These are phyloP conservation scores for Rhodotorula babjevae DNA, from an alignment of 768 basidiomycete genomes.

Conservation along the genomic window DNA sequence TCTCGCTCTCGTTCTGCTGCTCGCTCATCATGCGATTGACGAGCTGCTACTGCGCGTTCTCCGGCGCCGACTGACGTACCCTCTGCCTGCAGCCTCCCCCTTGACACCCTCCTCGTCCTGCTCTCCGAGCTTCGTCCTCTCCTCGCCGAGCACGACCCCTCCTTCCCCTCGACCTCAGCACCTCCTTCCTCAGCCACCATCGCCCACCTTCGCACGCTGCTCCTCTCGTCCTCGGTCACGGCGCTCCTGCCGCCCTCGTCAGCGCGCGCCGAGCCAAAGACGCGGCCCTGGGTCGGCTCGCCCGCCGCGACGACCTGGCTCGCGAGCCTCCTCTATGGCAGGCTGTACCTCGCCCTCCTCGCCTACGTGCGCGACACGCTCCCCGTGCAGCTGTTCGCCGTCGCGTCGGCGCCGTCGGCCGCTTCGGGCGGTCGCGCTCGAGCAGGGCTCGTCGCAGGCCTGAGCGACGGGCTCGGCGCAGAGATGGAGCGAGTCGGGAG, in stretches of 20 bases:
- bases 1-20: neutral
- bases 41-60: too few relatives aligned
- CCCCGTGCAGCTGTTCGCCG: slow-evolving; percentile 28
- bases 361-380: slow-evolving; percentile 15
- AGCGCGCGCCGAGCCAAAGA: slow-evolving; percentile 51
- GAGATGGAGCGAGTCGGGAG: slow-evolving; percentile 9
- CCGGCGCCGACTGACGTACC: too few relatives aligned
- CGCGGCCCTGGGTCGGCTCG: slow-evolving; percentile 72
- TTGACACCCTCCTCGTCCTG: slow-evolving; percentile 80
- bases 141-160: slow-evolving; percentile 60
- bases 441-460: neutral
- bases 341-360: slow-evolving; percentile 58
- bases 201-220: slow-evolving; percentile 66
- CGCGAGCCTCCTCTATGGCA: slow-evolving; percentile 90
- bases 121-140: slow-evolving; percentile 51
- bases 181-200: slow-evolving; percentile 61
- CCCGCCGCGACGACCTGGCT: slow-evolving; percentile 57
- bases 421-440: neutral
- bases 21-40: too few relatives aligned
- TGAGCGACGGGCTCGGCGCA: slow-evolving; percentile 1
- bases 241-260: slow-evolving; percentile 65
- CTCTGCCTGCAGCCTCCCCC: slow-evolving; percentile 58
- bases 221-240: slow-evolving; percentile 63
- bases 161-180: slow-evolving; percentile 70
- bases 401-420: slow-evolving; percentile 7